Evolutionary conservation across 2,329 filamentous ascomycete genomes (phyloP).

Genomic region (Aspergillus versicolor): DNA sequence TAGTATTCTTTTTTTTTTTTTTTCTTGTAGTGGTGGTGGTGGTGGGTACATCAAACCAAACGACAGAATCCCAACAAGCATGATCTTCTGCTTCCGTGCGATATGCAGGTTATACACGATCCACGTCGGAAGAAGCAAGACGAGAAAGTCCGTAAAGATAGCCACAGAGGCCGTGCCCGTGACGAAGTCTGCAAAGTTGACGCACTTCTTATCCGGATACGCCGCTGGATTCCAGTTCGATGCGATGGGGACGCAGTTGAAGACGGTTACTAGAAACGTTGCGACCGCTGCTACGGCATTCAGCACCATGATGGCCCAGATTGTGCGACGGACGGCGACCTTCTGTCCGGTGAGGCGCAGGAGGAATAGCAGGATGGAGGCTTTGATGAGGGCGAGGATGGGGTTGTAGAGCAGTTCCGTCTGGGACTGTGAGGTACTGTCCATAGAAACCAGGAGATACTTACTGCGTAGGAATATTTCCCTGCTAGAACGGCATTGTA

Average conservation of each 20-base stretch:
- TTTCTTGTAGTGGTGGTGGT: too few species aligned
- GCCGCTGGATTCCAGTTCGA: conserved; percentile 24
- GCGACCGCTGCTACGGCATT: conserved; percentile 23
- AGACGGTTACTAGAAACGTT: conserved; percentile 29
- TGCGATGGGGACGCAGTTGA: conserved; percentile 29
- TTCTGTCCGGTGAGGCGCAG: conserved; percentile 27
- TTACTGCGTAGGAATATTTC: conserved; percentile 19
- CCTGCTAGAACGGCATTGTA: background rate
- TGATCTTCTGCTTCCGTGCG: conserved; percentile 27
- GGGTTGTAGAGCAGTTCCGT: conserved; percentile 30
- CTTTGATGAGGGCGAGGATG: conserved; percentile 28
- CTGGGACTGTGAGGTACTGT: background rate
- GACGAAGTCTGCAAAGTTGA: conserved; percentile 29
- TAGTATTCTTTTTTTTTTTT: too few species aligned
- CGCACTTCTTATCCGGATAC: conserved; percentile 23
- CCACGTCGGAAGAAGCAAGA: conserved; percentile 31
- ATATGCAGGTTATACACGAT: conserved; percentile 32
- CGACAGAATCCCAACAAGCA: conserved; percentile 29
- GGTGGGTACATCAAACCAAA: conserved; percentile 25
- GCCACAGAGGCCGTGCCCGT: conserved; percentile 26
- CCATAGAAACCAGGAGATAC: background rate
- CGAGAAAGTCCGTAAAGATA: conserved; percentile 32
- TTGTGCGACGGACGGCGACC: conserved; percentile 20
- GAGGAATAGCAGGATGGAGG: conserved; percentile 31
- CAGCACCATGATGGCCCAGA: conserved; percentile 21